Evolutionary conservation across 306 rosid species (phyloP).

Genomic region (Clitoria ternatea): DNA sequence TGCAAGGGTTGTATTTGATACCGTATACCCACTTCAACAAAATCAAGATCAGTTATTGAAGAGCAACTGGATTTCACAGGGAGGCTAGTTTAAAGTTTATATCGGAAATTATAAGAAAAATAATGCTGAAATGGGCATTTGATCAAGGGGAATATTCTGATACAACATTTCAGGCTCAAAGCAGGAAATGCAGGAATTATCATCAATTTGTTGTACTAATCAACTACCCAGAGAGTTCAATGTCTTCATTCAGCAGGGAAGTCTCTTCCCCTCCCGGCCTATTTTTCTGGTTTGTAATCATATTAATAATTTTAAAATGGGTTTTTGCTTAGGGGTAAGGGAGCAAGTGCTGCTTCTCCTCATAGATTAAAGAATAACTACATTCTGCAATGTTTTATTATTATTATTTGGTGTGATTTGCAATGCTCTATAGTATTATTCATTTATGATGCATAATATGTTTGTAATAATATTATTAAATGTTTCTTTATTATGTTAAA

Average conservation of each 20-base stretch:
- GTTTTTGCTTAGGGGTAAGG: too few species aligned
- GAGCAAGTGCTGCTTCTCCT: too few species aligned
- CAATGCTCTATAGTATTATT: too few species aligned
- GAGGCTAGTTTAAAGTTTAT: constrained; percentile 4
- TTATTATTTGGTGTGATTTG: too few species aligned
- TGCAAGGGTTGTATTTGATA: constrained; percentile 77
- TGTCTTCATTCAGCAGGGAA: neutral
- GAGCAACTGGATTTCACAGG: neutral
- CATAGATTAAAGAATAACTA: too few species aligned
- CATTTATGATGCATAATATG: too few species aligned
- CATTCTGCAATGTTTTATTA: too few species aligned
- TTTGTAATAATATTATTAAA: too few species aligned
- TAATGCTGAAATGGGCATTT: neutral
- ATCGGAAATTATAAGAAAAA: neutral
- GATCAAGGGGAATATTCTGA: neutral
- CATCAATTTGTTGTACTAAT: neutral
- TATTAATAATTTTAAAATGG: neutral
- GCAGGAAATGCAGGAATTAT: neutral
- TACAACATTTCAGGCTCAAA: neutral
- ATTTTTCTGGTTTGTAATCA: too few species aligned
- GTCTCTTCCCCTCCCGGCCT: neutral
- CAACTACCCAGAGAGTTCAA: too few species aligned
- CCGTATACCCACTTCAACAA: constrained; percentile 55
- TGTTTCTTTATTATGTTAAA: too few species aligned
- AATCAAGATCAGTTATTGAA: constrained; percentile 11